Base-by-base conservation (phyloP, 164 flowering plant genomes). In the Taxillus chinensis region DNA sequence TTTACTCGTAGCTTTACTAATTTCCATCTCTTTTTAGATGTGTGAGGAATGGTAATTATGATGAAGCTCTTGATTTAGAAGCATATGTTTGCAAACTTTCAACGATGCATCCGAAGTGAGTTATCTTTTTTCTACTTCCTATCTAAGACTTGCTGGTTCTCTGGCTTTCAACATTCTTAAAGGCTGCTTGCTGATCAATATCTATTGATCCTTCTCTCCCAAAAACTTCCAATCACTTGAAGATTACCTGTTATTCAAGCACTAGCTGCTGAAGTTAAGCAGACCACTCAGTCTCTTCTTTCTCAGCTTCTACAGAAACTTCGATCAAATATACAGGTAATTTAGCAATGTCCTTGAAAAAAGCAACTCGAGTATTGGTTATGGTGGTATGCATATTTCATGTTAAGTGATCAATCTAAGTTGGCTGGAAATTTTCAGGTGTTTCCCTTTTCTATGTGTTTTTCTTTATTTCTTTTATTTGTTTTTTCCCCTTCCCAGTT, bases 231-330 rank as follows among this genome's bases (percentile, higher is more conserved):
- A 41, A 14, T 45, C n/a, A 41, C 51, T 43, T 62, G 16, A 65
- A 95, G 99, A 64, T 68, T 89, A 62, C 95, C 97, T 40, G 84
- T 91, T 57, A 89, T 95, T 74, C 96, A 89, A 79, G 83, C 95
- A 46, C 74, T 95, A 66, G 87, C 90, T 72, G 82, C 85, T 57
- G 99, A 91, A 77, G 97, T 91, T 67, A 79, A 75, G 76, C 96
- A 81, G 65, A 89, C 90, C 51, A 91, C 97, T 63, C 97, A 91
- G 64, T 87, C 99, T 68, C 88, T 95, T 67, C 90, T 91, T 60
- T 83, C 89, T 70, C 99, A 95, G 74, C 99, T 95, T 77, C 92
- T 91, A 40, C 96, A 86, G 77, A 91, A 85, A 77, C 96, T 95
- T 59, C 84, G 89, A 53, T 95, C 97, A 49, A 89, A 91, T 77